Base-by-base conservation (phyloP, 805 yeast genomes). In the Ogataea chonburiensis region DNA sequence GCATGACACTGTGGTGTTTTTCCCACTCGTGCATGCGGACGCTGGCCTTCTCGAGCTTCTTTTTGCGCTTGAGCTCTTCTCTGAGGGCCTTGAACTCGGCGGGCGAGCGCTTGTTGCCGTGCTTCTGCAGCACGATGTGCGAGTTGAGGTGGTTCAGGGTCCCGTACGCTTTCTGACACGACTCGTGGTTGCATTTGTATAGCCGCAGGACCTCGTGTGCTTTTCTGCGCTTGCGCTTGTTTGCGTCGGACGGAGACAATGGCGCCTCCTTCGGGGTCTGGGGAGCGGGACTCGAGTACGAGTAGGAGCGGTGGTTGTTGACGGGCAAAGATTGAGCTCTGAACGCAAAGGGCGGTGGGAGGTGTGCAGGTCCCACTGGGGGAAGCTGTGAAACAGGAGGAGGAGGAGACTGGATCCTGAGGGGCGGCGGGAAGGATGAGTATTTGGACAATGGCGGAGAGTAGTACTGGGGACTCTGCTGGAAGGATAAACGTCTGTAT, bases 71-170 rank as follows among this genome's bases (percentile, higher is more conserved):
- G 48, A 71, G 55, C 36, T 61, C 54, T 31, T 62, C 70, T 33
- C 81, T 61, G 21, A 75, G 60, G 40, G 69, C 71, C 46, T 66
- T 65, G 52, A 77, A 76, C 52, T 77, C 81, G 24, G 70, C 70
- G 1, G 81, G 79, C 23, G 60, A 57, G 22, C 81, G 61, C 52
- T 73, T 75, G 13, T 61, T 56, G 7, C 82, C 82, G 51, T 76
- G 82, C 11, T 61, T 63, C 40, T 77, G 79, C 44, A 71, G 62
- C 1, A 64, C 49, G 23, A 76, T 71, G 49, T 76, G 82, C 10
- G 79, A 75, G 46, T 76, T 76, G 22, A 76, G 56, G 51, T 76
- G 82, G 50, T 77, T 76, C 25, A 76, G 61, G 4, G 82, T 77
- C 10, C 82, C 82, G 48, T 76, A 76, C 7, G 74, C 71, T 55